phyloP scores from a whole-genome alignment of 2,329 filamentous ascomycete species.

The Colletotrichum liriopes region DNA sequence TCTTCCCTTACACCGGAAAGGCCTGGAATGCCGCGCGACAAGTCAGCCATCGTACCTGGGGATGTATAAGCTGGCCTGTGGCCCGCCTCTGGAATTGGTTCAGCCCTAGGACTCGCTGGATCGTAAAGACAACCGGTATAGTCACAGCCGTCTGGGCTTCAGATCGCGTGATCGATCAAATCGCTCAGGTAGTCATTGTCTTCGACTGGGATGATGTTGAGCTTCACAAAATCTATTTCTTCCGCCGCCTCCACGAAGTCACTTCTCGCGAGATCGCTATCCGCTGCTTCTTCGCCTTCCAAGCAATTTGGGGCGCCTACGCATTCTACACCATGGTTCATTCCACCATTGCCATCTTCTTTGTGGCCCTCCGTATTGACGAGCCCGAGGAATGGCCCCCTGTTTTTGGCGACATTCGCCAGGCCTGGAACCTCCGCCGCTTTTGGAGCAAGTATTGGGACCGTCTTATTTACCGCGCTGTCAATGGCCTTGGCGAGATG shows the following conservation, averaged over 20 bases:
- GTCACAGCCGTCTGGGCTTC: not conserved
- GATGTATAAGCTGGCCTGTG: not conserved
- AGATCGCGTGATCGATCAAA: not conserved
- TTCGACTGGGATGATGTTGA: not conserved
- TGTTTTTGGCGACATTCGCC: constrained; percentile 42
- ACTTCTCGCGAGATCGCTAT: constrained; percentile 11
- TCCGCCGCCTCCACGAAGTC: constrained; percentile 27
- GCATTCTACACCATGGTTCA: constrained; percentile 32
- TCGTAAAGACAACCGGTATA: not conserved
- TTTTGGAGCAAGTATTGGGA: constrained; percentile 45
- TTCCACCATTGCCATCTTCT: constrained; percentile 19
- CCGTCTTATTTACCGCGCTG: constrained; percentile 41
- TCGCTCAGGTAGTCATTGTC: not conserved
- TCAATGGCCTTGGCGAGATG: constrained; percentile 30
- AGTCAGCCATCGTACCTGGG: not conserved
- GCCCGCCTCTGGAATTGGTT: not conserved
- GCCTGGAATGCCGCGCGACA: not conserved
- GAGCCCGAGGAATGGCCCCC: constrained; percentile 45
- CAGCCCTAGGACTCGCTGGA: constrained; percentile 10
- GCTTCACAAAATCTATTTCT: constrained; percentile 4
- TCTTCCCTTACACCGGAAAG: not conserved
- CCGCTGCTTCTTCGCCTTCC: constrained; percentile 27
- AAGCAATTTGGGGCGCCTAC: constrained; percentile 37
- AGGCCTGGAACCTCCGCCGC: constrained; percentile 43
- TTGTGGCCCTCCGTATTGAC: constrained; percentile 32